phyloP scores from a whole-genome alignment of 2,329 filamentous ascomycete genomes.

The Epichloe glyceriae region DNA sequence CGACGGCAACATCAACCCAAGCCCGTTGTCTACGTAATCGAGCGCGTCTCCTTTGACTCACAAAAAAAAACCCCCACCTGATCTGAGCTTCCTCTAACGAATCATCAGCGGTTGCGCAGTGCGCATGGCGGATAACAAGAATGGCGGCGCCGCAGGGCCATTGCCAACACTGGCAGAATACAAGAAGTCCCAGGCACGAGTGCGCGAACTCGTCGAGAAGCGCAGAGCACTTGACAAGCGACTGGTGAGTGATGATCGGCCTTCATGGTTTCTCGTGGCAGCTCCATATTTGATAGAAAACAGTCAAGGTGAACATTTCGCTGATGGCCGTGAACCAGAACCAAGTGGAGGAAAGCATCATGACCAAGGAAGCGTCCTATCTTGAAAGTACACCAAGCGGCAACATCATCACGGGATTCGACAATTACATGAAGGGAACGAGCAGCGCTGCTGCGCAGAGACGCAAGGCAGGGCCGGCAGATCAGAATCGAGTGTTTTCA shows the following conservation, averaged over 20 bases:
- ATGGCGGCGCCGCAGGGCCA: slow-evolving; percentile 12
- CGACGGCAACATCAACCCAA: not conserved
- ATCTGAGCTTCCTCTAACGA: not conserved
- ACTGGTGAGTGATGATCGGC: slow-evolving; percentile 17
- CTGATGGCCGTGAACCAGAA: slow-evolving; percentile 23
- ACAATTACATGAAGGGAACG: slow-evolving; percentile 91
- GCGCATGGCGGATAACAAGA: slow-evolving; percentile 24
- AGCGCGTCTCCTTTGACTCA: not conserved
- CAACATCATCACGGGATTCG: slow-evolving; percentile 96
- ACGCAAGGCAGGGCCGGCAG: slow-evolving; percentile 50
- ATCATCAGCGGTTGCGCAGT: not conserved
- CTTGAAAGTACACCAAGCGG: slow-evolving; percentile 80
- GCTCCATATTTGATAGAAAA: not conserved
- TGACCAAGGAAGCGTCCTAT: slow-evolving; percentile 72
- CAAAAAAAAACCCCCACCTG: not conserved
- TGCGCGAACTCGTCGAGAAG: slow-evolving; percentile 35
- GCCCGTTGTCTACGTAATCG: not conserved
- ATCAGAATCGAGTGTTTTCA: slow-evolving; percentile 64
- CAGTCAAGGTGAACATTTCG: not conserved
- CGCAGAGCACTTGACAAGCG: slow-evolving; percentile 24
- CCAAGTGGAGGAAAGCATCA: slow-evolving; percentile 64
- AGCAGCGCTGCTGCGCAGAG: slow-evolving; percentile 49
- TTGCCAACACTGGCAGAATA: slow-evolving; percentile 32
- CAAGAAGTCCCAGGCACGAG: slow-evolving; percentile 34
- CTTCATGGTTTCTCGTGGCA: not conserved